Conservation (phyloP, 2,329 filamentous ascomycete species). For the Cladophialophora carrionii region DNA sequence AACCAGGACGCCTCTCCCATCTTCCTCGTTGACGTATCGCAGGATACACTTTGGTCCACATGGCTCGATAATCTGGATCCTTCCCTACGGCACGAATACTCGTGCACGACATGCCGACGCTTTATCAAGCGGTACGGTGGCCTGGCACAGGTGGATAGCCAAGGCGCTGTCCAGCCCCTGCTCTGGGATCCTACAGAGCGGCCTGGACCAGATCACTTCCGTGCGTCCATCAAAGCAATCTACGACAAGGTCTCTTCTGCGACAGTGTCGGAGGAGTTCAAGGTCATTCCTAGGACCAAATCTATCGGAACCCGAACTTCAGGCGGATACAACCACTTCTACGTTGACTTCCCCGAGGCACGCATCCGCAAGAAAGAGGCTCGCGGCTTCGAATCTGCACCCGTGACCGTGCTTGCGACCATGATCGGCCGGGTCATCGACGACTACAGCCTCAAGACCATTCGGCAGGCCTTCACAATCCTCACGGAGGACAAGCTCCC, state of each 20-base stretch:
- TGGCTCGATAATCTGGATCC: not conserved
- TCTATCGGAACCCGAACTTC: not conserved
- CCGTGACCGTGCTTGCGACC: not conserved
- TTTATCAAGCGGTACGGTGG: not conserved
- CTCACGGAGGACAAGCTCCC: constrained; percentile 5
- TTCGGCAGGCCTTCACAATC: not conserved
- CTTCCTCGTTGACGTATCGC: not conserved
- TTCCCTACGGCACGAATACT: not conserved
- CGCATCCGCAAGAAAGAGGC: not conserved
- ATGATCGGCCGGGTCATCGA: not conserved
- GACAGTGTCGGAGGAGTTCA: not conserved
- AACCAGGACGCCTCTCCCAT: not conserved
- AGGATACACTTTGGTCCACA: not conserved
- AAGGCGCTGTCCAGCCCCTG: not conserved
- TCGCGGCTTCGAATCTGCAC: not conserved
- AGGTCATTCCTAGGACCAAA: not conserved
- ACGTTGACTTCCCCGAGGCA: not conserved
- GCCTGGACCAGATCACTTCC: not conserved
- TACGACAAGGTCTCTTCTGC: constrained; percentile 1
- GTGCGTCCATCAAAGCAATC: not conserved
- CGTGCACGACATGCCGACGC: not conserved
- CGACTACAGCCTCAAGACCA: constrained; percentile 5
- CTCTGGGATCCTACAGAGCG: not conserved
- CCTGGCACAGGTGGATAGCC: not conserved
- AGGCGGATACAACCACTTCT: constrained; percentile 9